phyloP scores from a whole-genome alignment of 352 stramenopile species.

The Pythium guiyangense region DNA sequence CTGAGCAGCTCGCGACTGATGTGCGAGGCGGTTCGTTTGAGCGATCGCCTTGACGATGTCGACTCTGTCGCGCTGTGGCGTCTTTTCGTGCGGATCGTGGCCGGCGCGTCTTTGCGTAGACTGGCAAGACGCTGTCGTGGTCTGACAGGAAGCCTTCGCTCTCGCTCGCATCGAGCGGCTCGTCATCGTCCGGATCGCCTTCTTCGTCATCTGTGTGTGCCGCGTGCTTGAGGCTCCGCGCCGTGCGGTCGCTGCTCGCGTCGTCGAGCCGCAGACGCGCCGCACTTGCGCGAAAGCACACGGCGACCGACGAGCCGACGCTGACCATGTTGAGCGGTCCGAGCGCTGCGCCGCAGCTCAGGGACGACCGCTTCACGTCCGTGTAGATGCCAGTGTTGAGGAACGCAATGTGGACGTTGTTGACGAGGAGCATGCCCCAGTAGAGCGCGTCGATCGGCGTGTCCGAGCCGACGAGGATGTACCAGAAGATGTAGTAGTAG shows the following conservation, averaged over 20 bases:
- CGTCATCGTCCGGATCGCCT: conserved; percentile 3
- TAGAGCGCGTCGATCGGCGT: conserved; percentile 78
- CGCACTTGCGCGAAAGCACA: conserved; percentile 54
- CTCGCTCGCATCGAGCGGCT: conserved; percentile 9
- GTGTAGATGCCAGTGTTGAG: conserved; percentile 85
- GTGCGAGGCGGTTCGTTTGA: neutral
- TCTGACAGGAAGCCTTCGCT: conserved; percentile 15
- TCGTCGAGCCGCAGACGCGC: conserved; percentile 22
- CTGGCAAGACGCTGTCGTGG: conserved; percentile 5
- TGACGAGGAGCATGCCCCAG: conserved; percentile 79
- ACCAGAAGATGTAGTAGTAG: conserved; percentile 89
- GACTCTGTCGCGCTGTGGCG: no score
- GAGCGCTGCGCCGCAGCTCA: conserved; percentile 29
- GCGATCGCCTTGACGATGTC: neutral
- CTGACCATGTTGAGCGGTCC: conserved; percentile 26
- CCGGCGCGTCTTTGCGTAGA: conserved; percentile 3
- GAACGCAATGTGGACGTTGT: conserved; percentile 85
- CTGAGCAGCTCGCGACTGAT: conserved; percentile 2
- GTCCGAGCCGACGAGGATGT: conserved; percentile 78
- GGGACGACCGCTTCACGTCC: conserved; percentile 69
- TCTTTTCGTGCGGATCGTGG: neutral
- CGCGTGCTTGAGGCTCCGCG: neutral
- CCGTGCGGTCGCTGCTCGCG: conserved; percentile 5
- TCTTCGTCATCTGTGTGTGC: neutral
- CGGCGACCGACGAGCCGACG: conserved; percentile 46